phyloP scores from a whole-genome alignment of 2,329 filamentous ascomycete species.

The Phaeophleospora eucalypticola region DNA sequence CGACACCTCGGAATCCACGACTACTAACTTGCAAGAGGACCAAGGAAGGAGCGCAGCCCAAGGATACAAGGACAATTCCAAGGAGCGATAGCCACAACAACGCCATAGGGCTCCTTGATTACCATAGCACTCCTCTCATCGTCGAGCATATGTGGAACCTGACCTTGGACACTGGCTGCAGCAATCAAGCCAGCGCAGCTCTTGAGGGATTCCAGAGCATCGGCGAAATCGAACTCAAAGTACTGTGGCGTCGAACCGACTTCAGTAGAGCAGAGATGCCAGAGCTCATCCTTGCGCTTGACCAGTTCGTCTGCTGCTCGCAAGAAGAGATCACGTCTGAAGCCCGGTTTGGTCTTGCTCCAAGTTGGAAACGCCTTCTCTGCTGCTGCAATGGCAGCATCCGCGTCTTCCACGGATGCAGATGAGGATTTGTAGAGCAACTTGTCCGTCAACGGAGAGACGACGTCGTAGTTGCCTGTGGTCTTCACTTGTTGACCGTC shows the following conservation, averaged over 20 bases:
- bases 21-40: slow-evolving; percentile 51
- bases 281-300: slow-evolving; percentile 57
- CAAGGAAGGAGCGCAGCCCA: slow-evolving; percentile 45
- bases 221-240: slow-evolving; percentile 37
- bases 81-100: slow-evolving; percentile 68
- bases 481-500: slow-evolving; percentile 45
- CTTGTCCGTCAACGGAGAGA: slow-evolving; percentile 52
- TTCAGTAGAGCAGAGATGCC: slow-evolving; percentile 55
- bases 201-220: slow-evolving; percentile 42
- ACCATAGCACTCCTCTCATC: slow-evolving; percentile 55
- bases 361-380: slow-evolving; percentile 65
- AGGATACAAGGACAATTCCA: slow-evolving; percentile 61
- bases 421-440: slow-evolving; percentile 53
- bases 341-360: slow-evolving; percentile 57
- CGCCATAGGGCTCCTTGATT: slow-evolving; percentile 70
- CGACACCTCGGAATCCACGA: neutral
- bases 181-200: slow-evolving; percentile 49
- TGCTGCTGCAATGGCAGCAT: slow-evolving; percentile 58
- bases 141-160: slow-evolving; percentile 44
- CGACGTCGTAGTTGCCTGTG: slow-evolving; percentile 50
- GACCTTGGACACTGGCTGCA: slow-evolving; percentile 43
- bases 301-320: slow-evolving; percentile 62
- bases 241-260: slow-evolving; percentile 45
- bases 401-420: slow-evolving; percentile 53
- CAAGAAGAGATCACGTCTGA: slow-evolving; percentile 65